Base-by-base conservation (phyloP, 1,284 basidiomycete genomes). In the Rhodotorula sp. region DNA sequence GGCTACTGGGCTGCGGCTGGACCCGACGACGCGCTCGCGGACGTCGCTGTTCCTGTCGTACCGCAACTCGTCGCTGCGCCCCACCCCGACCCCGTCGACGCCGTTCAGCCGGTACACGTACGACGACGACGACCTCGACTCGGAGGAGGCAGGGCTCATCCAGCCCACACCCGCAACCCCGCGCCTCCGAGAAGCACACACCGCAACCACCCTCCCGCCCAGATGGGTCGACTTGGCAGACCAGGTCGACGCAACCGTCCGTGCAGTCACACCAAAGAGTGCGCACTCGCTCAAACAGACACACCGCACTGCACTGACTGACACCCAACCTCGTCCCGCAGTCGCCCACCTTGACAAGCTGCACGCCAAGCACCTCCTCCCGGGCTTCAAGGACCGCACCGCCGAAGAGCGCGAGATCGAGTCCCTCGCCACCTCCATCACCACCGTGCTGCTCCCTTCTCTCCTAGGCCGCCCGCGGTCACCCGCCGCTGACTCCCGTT, bases 361-460 rank as follows among this genome's bases (percentile, higher is more conserved):
- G 17, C 95, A 99, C 78, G 91, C 94, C 72, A 97, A 94, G 81
- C 95, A 98, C 81, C 90, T 91, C 66, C 87, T 99, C 6, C 97
- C 97, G 71, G 94, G 94, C 4, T 99, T 99, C 81, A 87, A 92
- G 79, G 97, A 99, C 85, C 90, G 96, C 68, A 87, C 91, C 2
- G 87, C 88, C 25, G 95, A 99, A 83, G 96, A 99, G 83, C 87
- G 89, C 75, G 94, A 97, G 81, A 99, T 99, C 75, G 92, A 98
- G 80, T 81, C 85, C 29, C 85, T 91, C 55, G 95, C 95, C 1
- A 87, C 86, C 44, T 90, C 94, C 73, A 94, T 99, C 81, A 98
- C 95, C 59, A 86, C 89, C 78, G 92, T 91, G 77, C 76, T n/a
- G n/a, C 83, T 81, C 70, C 70, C 2, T 25, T 29, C 34, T 19